phyloP scores from a whole-genome alignment of 805 yeast species.

The Metschnikowia dekortorum region DNA sequence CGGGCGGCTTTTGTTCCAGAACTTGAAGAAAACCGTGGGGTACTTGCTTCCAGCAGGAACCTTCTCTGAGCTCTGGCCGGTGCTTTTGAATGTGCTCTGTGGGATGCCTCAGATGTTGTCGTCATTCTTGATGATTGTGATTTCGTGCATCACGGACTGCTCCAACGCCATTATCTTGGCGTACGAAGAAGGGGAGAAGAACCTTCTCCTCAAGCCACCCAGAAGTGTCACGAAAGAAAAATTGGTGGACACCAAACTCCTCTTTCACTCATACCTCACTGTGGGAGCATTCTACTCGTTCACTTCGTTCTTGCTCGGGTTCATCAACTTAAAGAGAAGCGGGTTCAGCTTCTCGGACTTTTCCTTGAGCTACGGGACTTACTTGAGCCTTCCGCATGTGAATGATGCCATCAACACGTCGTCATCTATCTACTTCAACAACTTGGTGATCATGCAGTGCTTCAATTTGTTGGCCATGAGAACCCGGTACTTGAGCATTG shows the following conservation, averaged over 20 bases:
- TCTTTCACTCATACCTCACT: slow-evolving; percentile 40
- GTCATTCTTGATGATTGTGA: slow-evolving; percentile 49
- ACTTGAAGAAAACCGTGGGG: slow-evolving; percentile 42
- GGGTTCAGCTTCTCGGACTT: slow-evolving; percentile 34
- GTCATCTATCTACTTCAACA: slow-evolving; percentile 44
- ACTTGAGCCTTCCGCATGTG: slow-evolving; percentile 20
- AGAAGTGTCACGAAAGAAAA: slow-evolving; percentile 39
- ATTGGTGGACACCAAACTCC: slow-evolving; percentile 35
- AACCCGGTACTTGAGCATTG: slow-evolving; percentile 38
- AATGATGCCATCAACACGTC: slow-evolving; percentile 25
- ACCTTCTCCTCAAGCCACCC: slow-evolving; percentile 39
- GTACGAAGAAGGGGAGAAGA: slow-evolving; percentile 41
- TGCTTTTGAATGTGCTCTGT: slow-evolving; percentile 42
- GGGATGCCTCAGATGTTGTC: slow-evolving; percentile 48
- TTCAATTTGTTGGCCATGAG: slow-evolving; percentile 43
- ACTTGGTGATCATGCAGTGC: slow-evolving; percentile 45
- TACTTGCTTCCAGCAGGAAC: slow-evolving; percentile 52
- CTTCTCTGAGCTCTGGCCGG: slow-evolving; percentile 49
- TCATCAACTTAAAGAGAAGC: slow-evolving; percentile 31
- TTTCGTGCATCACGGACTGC: slow-evolving; percentile 46
- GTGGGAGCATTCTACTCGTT: slow-evolving; percentile 41
- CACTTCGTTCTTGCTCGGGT: slow-evolving; percentile 37
- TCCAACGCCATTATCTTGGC: slow-evolving; percentile 41
- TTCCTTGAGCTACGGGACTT: slow-evolving; percentile 33
- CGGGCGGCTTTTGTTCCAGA: slow-evolving; percentile 47